Conservation (phyloP, 2,329 filamentous ascomycete genomes). For the Neofusicoccum kwambonambiense region DNA sequence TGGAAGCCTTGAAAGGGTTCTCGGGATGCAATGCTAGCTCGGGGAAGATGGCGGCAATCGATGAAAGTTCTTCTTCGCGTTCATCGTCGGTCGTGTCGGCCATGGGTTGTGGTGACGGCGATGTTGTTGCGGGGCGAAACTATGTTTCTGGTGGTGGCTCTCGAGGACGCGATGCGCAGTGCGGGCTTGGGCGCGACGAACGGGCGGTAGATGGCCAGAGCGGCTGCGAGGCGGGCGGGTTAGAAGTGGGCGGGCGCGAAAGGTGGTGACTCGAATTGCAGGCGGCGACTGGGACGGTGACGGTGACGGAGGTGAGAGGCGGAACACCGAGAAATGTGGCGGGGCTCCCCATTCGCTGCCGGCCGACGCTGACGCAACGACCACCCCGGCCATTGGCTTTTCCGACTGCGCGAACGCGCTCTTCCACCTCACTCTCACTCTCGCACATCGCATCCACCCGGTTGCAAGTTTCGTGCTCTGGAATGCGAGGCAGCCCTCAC, state of each 20-base stretch:
- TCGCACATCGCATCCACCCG: too few relatives aligned
- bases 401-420: not conserved
- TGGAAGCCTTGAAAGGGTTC: slow-evolving; percentile 49
- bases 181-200: not conserved
- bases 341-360: not conserved
- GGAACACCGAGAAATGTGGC: not conserved
- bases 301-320: not conserved
- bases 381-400: not conserved
- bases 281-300: not conserved
- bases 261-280: not conserved
- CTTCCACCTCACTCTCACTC: not conserved
- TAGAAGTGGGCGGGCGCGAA: not conserved
- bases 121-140: not conserved
- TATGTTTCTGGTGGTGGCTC: not conserved
- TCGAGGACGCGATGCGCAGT: not conserved
- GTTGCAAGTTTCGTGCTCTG: too few relatives aligned
- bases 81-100: slow-evolving; percentile 50
- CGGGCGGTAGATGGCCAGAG: not conserved
- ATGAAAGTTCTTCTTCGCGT: slow-evolving; percentile 58
- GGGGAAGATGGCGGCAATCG: slow-evolving; percentile 62
- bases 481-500: too few relatives aligned
- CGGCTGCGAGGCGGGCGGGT: not conserved
- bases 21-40: slow-evolving; percentile 54
- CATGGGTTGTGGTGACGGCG: not conserved
- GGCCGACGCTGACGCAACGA: not conserved